These are phyloP conservation scores for Rhizopogon vulgaris DNA, from an alignment of 768 basidiomycete species.

Conservation along the genomic window DNA sequence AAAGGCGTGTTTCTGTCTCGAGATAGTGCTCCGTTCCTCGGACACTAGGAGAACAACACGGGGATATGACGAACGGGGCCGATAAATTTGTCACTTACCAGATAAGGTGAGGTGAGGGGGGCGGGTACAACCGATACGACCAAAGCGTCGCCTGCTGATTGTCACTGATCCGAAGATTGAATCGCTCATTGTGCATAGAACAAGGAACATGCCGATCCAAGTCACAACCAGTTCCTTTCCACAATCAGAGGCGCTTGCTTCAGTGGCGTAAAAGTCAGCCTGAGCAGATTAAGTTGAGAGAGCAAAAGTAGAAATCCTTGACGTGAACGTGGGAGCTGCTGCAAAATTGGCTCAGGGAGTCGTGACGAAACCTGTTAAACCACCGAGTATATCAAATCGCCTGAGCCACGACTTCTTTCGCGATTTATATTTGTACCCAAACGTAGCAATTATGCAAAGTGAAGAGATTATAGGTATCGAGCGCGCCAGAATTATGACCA, in stretches of 20 bases:
- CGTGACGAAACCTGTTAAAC: not conserved
- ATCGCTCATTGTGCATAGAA: not conserved
- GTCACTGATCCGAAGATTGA: not conserved
- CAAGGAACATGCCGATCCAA: not conserved
- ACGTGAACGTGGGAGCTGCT: not conserved
- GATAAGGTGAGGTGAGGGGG: not conserved
- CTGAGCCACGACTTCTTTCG: not conserved
- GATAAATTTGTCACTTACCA: not conserved
- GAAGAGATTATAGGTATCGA: conserved; percentile 14
- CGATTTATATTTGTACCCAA: not conserved
- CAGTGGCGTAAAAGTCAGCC: not conserved
- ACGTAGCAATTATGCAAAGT: conserved; percentile 1
- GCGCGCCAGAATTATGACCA: not conserved
- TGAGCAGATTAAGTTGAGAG: not conserved
- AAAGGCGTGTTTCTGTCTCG: not conserved
- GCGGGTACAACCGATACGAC: not conserved
- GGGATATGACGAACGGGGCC: not conserved
- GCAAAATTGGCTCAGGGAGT: not conserved
- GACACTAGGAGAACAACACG: not conserved
- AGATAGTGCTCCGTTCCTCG: not conserved
- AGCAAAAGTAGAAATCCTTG: not conserved
- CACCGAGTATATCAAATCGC: not conserved
- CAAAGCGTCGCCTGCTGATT: not conserved
- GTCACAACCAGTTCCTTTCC: not conserved
- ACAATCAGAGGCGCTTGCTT: not conserved